phyloP scores from a whole-genome alignment of 23 red algal species.

The Gracilaria domingensis region DNA sequence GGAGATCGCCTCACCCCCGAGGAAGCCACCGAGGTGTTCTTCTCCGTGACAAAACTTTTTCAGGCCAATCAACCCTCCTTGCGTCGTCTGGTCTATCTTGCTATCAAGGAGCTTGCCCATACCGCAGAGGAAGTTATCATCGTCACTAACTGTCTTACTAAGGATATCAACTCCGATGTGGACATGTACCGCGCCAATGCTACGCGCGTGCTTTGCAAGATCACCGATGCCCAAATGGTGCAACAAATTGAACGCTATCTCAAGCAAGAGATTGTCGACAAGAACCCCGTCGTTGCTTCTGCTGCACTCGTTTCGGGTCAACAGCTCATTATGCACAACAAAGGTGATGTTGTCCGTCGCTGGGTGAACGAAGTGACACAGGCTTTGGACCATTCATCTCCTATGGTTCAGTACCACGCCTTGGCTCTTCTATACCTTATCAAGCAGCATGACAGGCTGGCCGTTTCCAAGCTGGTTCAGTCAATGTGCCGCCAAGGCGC shows the following conservation, averaged over 20 bases:
- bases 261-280: conserved; percentile 98
- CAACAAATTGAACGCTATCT: conserved; percentile 96
- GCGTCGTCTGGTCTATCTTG: conserved; percentile 93
- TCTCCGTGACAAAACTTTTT: conserved; percentile 98
- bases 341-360: conserved; percentile 97
- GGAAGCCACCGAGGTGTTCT: conserved; percentile 94
- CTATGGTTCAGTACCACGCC: conserved; percentile 99
- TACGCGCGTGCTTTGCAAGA: conserved; percentile 94
- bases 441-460: conserved; percentile 86
- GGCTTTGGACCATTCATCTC: conserved; percentile 90
- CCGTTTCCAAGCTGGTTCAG: conserved; percentile 94
- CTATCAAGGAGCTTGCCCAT: conserved; percentile 98
- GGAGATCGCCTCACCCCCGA: conserved; percentile 83
- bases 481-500: conserved; percentile 78
- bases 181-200: conserved; percentile 98
- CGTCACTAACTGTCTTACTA: conserved; percentile 98
- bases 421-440: conserved; percentile 93
- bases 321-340: conserved; percentile 87
- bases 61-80: conserved; percentile 87
- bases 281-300: conserved; percentile 93
- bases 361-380: conserved; percentile 98
- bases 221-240: conserved; percentile 97
- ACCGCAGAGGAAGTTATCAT: conserved; percentile 99
- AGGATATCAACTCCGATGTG: conserved; percentile 97
- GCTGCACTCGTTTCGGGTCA: conserved; percentile 95